Conservation (phyloP, 164 flowering plant species). For the Vitis cinerea region DNA sequence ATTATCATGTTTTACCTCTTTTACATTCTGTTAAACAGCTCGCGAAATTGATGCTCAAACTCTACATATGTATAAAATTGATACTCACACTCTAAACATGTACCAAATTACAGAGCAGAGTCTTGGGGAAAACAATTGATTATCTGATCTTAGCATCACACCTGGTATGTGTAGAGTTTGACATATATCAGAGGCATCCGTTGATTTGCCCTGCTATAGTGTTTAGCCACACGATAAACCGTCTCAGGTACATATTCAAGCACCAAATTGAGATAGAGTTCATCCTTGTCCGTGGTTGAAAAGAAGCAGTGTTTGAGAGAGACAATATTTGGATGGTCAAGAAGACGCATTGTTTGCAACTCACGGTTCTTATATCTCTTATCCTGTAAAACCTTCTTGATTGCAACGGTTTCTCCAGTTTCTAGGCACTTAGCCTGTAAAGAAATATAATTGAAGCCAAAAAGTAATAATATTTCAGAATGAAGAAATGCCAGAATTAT, state of each 20-base stretch:
- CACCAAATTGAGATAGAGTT: slow-evolving; percentile 75
- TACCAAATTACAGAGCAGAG: too few species aligned
- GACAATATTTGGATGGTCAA: slow-evolving; percentile 78
- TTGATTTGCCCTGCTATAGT: slow-evolving; percentile 66
- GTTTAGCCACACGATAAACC: slow-evolving; percentile 61
- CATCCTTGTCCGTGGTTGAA: slow-evolving; percentile 76
- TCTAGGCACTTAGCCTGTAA: slow-evolving; percentile 73
- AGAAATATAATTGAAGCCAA: slow-evolving; percentile 2
- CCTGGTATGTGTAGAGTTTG: slow-evolving; percentile 73
- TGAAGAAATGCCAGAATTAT: not conserved
- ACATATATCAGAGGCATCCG: slow-evolving; percentile 75
- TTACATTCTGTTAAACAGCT: too few species aligned
- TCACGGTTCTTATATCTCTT: slow-evolving; percentile 80
- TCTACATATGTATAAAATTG: too few species aligned
- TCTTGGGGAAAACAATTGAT: too few species aligned
- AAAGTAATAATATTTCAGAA: not conserved
- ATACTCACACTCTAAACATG: too few species aligned
- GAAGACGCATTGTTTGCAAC: slow-evolving; percentile 78
- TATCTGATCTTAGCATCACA: too few species aligned
- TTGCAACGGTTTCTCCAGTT: slow-evolving; percentile 74
- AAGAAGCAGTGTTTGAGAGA: slow-evolving; percentile 75
- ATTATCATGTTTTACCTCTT: too few species aligned
- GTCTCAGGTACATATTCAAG: slow-evolving; percentile 86
- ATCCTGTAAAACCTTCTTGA: slow-evolving; percentile 75
- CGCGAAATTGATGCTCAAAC: too few species aligned